Evolutionary conservation across 768 basidiomycete genomes (phyloP).

Genomic region (Boletus reticuloceps): DNA sequence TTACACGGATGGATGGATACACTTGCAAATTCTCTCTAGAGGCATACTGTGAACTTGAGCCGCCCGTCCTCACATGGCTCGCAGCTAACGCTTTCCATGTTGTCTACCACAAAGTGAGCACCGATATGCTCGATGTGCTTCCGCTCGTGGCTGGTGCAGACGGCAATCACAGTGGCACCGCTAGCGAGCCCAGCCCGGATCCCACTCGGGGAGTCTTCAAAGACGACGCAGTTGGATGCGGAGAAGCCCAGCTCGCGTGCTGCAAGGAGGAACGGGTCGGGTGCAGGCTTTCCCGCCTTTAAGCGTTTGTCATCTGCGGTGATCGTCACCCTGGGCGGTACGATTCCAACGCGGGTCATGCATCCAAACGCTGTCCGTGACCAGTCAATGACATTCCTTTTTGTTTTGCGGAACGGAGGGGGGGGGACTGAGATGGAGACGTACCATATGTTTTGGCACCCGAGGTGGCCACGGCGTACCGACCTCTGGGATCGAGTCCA

Average conservation of each 20-base stretch:
- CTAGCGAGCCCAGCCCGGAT: slow-evolving; percentile 70
- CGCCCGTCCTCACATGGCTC: slow-evolving; percentile 38
- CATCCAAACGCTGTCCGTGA: slow-evolving; percentile 52
- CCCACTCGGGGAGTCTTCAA: slow-evolving; percentile 70
- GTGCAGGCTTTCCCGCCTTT: slow-evolving; percentile 61
- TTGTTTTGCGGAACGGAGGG: too few relatives aligned
- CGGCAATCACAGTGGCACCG: slow-evolving; percentile 69
- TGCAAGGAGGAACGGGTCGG: slow-evolving; percentile 63
- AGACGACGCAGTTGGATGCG: slow-evolving; percentile 65
- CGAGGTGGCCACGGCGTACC: slow-evolving; percentile 71
- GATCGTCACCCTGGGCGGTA: slow-evolving; percentile 64
- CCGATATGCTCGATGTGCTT: slow-evolving; percentile 52
- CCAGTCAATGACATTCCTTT: too few relatives aligned
- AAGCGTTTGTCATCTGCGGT: slow-evolving; percentile 76
- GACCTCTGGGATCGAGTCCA: slow-evolving; percentile 64
- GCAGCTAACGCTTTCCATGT: slow-evolving; percentile 50
- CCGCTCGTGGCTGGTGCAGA: slow-evolving; percentile 71
- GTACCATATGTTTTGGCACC: slow-evolving; percentile 69
- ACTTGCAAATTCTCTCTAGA: slow-evolving; percentile 5
- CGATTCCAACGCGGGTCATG: slow-evolving; percentile 68
- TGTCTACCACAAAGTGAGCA: slow-evolving; percentile 54
- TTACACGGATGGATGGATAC: neutral
- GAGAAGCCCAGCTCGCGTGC: slow-evolving; percentile 56
- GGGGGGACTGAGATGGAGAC: slow-evolving; percentile 6
- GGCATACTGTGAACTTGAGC: slow-evolving; percentile 43